A percentile compares a stretch with the other conserved stretches of the same genome.
Conservation (phyloP, 2,329 filamentous ascomycete genomes). For the Xylariaceae sp. region DNA sequence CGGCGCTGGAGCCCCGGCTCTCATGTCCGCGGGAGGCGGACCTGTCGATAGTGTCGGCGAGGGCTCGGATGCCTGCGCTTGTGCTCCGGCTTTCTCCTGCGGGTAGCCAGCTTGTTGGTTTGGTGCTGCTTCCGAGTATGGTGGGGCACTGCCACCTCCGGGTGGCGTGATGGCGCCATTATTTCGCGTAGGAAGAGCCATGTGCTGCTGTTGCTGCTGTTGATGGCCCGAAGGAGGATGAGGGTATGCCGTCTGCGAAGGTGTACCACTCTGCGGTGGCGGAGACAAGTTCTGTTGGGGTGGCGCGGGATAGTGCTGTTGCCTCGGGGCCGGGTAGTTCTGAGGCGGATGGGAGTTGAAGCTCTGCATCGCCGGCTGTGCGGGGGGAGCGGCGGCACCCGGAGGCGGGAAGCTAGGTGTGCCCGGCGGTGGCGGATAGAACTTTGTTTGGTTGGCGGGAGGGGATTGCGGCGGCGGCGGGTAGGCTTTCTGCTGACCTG, state of each 20-base stretch:
- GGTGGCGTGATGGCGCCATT: conserved; percentile 30
- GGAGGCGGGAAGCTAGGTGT: conserved; percentile 33
- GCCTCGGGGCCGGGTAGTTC: conserved; percentile 23
- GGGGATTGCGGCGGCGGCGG: conserved; percentile 46
- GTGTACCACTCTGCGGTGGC: conserved; percentile 32
- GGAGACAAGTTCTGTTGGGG: conserved; percentile 35
- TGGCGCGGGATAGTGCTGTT: conserved; percentile 30
- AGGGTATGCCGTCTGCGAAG: conserved; percentile 31
- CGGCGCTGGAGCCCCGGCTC: conserved; percentile 38
- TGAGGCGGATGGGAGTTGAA: conserved; percentile 32
- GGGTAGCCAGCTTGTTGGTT: conserved; percentile 28
- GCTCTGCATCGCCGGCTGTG: conserved; percentile 17
- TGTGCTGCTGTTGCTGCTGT: conserved; percentile 29
- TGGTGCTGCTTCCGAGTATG: conserved; percentile 23
- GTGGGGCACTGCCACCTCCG: conserved; percentile 22
- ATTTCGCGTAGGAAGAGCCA: conserved; percentile 34
- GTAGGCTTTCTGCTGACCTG: conserved; percentile 38
- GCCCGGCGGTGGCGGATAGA: conserved; percentile 41
- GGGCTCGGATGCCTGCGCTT: conserved; percentile 2
- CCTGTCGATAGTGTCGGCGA: conserved; percentile 13
- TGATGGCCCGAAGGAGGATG: conserved; percentile 20
- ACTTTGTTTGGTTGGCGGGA: conserved; percentile 42
- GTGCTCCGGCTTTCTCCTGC: conserved; percentile 29
- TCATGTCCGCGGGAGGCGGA: conserved; percentile 31
- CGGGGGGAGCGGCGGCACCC: too few species aligned